Percentiles rank a stretch among this genome's conserved stretches.
These are phyloP conservation scores for Pythium biforme DNA, from an alignment of 352 stramenopile species.

Conservation along the genomic window DNA sequence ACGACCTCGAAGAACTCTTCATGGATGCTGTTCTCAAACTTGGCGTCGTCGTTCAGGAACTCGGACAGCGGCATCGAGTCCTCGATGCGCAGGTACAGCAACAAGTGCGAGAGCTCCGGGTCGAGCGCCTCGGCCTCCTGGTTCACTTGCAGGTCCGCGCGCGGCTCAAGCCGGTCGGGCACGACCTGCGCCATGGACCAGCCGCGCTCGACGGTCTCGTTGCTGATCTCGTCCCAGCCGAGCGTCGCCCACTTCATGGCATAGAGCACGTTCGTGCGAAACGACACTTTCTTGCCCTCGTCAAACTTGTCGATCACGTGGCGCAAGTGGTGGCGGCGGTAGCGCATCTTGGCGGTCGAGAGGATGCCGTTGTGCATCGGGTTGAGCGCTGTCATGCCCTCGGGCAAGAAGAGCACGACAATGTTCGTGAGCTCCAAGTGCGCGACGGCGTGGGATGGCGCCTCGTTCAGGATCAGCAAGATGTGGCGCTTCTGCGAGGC, in stretches of 20 bases:
- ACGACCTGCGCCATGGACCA: conserved; percentile 66
- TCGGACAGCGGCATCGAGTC: conserved; percentile 63
- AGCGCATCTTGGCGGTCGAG: conserved; percentile 72
- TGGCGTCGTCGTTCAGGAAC: conserved; percentile 70
- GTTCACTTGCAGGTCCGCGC: conserved; percentile 55
- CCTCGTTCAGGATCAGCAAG: conserved; percentile 76
- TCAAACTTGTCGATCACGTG: conserved; percentile 63
- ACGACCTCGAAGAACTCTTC: conserved; percentile 87
- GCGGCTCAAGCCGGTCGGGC: conserved; percentile 43
- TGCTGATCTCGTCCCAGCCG: conserved; percentile 73
- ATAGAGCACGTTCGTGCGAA: conserved; percentile 66
- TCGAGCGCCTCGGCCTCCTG: conserved; percentile 59
- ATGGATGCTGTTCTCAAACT: conserved; percentile 69
- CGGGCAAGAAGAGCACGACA: conserved; percentile 57
- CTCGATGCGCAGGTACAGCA: conserved; percentile 60
- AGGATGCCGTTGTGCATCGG: conserved; percentile 62
- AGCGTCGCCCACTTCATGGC: conserved; percentile 75
- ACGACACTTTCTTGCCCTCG: conserved; percentile 42
- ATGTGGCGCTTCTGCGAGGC: conserved; percentile 72
- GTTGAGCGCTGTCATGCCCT: conserved; percentile 57
- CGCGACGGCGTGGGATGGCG: conserved; percentile 69
- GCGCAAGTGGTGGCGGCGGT: conserved; percentile 67
- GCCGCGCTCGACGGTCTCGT: conserved; percentile 61
- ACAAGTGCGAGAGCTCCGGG: conserved; percentile 59
- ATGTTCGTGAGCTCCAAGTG: conserved; percentile 79